Evolutionary conservation across 176 grass and related monocot genomes (phyloP), one percentile per base, ranked within the genome.

Genomic region (Ampelocalamus luodianensis): DNA sequence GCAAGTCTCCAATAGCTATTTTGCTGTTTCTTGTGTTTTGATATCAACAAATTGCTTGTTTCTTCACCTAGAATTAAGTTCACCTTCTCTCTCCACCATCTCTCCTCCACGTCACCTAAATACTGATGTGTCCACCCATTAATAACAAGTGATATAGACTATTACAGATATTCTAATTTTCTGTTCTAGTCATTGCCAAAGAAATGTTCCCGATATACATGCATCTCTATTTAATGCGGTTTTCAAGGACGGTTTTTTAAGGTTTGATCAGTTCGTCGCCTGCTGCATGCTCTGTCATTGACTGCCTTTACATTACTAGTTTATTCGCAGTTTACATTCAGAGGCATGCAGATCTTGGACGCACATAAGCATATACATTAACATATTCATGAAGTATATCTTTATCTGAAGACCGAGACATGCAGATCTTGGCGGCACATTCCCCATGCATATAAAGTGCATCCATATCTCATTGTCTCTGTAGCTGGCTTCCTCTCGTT

Each of bases 251-350:
- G 23, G 77, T 72, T 86, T 77, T 82, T 79, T 4, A 63, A 81
- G 77, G 24, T 81, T 72, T 42, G 44, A 78, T 82, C 84, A 78
- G 79, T 67, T 77, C 75, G 59, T 59, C 27, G 37, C 29, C 38
- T 68, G 59, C 49, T 56, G 68, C 26, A 17, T 79, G 29, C 76
- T 48, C 75, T 80, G 76, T 37, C 87, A 80, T 89, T 80, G 82
- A 89, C 87, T 89, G 61, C 68, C 71, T 89, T 85, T 68, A 46
- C 24, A 68, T 62, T 86, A 14, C 15, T 48, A 86, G 71, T 85
- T 84, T 81, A 45, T 91, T 83, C 23, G 20, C 60, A 51, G n/a
- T 48, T 69, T 60, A 36, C 50, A 86, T 82, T 92, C 74, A 79
- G 34, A 40, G 24, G 65, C 76, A 88, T 55, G 78, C 68, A 85